Conservation (phyloP, 1,139 yeast genomes). For the Candida sanyaensis region DNA sequence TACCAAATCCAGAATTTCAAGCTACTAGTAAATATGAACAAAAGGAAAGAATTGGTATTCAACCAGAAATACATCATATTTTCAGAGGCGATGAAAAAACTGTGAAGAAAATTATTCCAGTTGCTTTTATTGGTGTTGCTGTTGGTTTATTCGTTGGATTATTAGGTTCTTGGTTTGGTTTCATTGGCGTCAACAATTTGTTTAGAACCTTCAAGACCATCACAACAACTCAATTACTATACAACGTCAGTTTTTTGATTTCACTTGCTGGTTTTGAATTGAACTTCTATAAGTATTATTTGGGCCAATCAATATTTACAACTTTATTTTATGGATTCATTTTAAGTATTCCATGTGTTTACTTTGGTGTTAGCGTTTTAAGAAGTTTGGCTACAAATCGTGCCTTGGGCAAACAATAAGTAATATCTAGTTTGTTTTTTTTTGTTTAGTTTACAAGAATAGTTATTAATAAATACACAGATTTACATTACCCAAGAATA, state of each 20-base stretch:
- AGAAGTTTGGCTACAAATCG: constrained; percentile 36
- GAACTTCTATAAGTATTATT: constrained; percentile 66
- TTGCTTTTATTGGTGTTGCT: constrained; percentile 50
- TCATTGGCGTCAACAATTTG: constrained; percentile 47
- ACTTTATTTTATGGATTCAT: constrained; percentile 57
- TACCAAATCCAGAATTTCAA: constrained; percentile 33
- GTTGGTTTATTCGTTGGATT: constrained; percentile 44
- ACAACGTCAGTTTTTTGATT: constrained; percentile 50
- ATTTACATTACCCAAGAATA: not conserved
- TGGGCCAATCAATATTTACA: constrained; percentile 70
- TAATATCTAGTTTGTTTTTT: constrained; percentile 5
- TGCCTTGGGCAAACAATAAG: constrained; percentile 28
- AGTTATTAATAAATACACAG: constrained; percentile 2
- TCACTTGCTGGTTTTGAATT: constrained; percentile 62
- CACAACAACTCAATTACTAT: constrained; percentile 26
- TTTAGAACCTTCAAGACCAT: constrained; percentile 31
- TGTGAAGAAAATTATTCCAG: constrained; percentile 56
- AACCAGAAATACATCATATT: constrained; percentile 70
- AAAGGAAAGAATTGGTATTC: constrained; percentile 43
- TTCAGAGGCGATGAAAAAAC: constrained; percentile 61
- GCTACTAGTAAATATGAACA: constrained; percentile 29
- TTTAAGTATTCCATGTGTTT: constrained; percentile 57
- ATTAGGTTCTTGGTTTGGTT: constrained; percentile 48
- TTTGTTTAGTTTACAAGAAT: not conserved
- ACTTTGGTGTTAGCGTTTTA: constrained; percentile 68